Percentiles rank a stretch among this genome's conserved stretches.
Conservation (phyloP, 768 basidiomycete species). For the Trametes villosa region DNA sequence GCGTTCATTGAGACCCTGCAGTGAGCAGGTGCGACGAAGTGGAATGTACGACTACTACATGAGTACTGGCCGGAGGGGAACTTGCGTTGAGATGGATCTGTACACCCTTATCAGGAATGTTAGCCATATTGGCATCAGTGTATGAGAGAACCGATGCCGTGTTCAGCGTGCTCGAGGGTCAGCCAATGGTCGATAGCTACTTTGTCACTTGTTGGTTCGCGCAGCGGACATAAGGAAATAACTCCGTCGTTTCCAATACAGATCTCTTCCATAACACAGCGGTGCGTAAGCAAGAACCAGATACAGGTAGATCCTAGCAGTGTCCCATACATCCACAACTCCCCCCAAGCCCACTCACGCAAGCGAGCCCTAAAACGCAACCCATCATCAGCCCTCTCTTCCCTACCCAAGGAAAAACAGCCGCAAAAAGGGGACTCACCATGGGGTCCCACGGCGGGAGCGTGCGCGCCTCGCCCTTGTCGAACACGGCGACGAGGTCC, state of each 20-base stretch:
- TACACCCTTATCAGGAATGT: too few relatives aligned
- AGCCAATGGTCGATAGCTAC: too few relatives aligned
- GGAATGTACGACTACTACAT: not conserved
- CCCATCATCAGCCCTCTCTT: not conserved
- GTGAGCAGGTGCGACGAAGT: not conserved
- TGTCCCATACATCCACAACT: not conserved
- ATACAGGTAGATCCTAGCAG: not conserved
- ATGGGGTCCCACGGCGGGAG: slow-evolving; percentile 94
- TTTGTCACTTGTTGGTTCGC: too few relatives aligned
- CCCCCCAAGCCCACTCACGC: not conserved
- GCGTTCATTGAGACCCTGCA: slow-evolving; percentile 5
- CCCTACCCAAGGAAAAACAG: not conserved
- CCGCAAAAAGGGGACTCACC: slow-evolving; percentile 42
- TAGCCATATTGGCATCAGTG: too few relatives aligned
- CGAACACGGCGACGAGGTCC: slow-evolving; percentile 81
- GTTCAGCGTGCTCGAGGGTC: too few relatives aligned
- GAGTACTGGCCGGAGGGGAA: too few relatives aligned
- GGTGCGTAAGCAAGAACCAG: not conserved
- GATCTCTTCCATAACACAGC: too few relatives aligned
- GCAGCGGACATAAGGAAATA: too few relatives aligned
- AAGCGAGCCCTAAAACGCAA: not conserved
- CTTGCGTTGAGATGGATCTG: too few relatives aligned
- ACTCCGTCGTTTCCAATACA: too few relatives aligned
- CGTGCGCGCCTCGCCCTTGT: slow-evolving; percentile 63
- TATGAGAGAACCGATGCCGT: too few relatives aligned